Conservation (phyloP, 2,329 filamentous ascomycete species). For the Sarocladium oryzae region DNA sequence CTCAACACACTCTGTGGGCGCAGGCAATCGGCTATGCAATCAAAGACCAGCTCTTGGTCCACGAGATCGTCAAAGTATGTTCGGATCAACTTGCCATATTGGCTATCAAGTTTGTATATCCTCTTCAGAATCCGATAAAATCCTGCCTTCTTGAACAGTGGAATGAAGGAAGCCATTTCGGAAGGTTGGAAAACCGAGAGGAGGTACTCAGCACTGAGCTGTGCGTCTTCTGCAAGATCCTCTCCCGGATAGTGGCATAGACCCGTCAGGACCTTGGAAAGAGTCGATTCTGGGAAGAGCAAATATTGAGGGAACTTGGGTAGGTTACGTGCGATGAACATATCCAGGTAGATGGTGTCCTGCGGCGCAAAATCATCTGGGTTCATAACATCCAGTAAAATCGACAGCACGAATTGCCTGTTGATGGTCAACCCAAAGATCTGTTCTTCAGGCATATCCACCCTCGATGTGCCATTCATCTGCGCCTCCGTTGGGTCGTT, state of each 20-base stretch:
- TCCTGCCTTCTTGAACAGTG: conserved; percentile 68
- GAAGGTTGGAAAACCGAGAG: conserved; percentile 89
- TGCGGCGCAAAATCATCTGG: conserved; percentile 65
- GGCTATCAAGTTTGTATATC: conserved; percentile 71
- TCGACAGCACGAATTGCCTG: conserved; percentile 86
- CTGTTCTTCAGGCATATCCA: conserved; percentile 56
- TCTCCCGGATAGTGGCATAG: conserved; percentile 78
- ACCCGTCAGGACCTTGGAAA: conserved; percentile 73
- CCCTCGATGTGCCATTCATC: conserved; percentile 42
- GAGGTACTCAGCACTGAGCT: conserved; percentile 94
- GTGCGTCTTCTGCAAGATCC: conserved; percentile 84
- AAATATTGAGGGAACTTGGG: conserved; percentile 97
- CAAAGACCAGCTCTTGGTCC: conserved; percentile 69
- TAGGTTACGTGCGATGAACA: conserved; percentile 94
- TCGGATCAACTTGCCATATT: conserved; percentile 71
- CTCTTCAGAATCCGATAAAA: conserved; percentile 92
- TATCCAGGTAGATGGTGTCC: conserved; percentile 92
- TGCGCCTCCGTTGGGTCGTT: conserved; percentile 69
- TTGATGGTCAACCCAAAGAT: conserved; percentile 69
- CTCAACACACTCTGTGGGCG: conserved; percentile 55
- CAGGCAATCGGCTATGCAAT: conserved; percentile 70
- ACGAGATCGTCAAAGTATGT: conserved; percentile 81
- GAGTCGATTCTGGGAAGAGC: conserved; percentile 76
- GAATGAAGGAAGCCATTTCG: conserved; percentile 68
- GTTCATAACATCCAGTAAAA: conserved; percentile 86